Evolutionary conservation across 108 stramenopile genomes (phyloP).

Genomic region (Skeletonema potamos): DNA sequence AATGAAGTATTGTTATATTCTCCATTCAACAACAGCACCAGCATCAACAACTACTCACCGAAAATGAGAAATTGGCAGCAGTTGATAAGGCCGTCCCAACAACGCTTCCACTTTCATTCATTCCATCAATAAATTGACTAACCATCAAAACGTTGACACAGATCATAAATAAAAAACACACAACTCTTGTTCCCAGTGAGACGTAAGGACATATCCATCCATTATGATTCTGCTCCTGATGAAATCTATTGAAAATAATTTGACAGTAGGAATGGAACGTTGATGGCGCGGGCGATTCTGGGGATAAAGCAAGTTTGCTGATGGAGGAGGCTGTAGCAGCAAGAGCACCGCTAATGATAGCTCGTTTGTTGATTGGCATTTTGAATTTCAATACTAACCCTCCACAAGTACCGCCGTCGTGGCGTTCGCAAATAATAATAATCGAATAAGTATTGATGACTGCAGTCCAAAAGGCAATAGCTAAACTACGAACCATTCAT

Average conservation of each 20-base stretch:
- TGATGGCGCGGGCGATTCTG: slow-evolving; percentile 36
- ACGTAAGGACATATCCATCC: slow-evolving; percentile 20
- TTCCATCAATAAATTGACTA: slow-evolving; percentile 72
- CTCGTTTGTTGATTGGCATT: slow-evolving; percentile 44
- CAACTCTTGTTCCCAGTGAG: slow-evolving; percentile 35
- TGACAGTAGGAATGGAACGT: slow-evolving; percentile 19
- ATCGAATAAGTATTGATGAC: background rate
- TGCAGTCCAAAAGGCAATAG: background rate
- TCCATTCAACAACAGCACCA: background rate
- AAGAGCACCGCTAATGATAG: slow-evolving; percentile 57
- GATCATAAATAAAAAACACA: slow-evolving; percentile 62
- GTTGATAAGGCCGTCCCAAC: slow-evolving; percentile 69
- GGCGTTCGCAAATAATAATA: no score
- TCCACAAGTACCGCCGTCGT: background rate
- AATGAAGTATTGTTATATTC: background rate
- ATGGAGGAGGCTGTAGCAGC: slow-evolving; percentile 69
- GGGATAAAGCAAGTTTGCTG: slow-evolving; percentile 56
- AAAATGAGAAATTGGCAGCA: slow-evolving; percentile 69
- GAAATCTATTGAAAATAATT: slow-evolving; percentile 10
- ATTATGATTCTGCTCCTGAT: background rate
- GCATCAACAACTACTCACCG: slow-evolving; percentile 25
- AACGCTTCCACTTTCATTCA: slow-evolving; percentile 78
- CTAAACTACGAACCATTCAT: background rate
- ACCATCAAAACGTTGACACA: slow-evolving; percentile 69
- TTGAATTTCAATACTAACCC: background rate